Evolutionary conservation across 1,284 basidiomycete genomes (phyloP), one percentile per base, ranked within the genome.

Genomic region (Cerrena zonata): DNA sequence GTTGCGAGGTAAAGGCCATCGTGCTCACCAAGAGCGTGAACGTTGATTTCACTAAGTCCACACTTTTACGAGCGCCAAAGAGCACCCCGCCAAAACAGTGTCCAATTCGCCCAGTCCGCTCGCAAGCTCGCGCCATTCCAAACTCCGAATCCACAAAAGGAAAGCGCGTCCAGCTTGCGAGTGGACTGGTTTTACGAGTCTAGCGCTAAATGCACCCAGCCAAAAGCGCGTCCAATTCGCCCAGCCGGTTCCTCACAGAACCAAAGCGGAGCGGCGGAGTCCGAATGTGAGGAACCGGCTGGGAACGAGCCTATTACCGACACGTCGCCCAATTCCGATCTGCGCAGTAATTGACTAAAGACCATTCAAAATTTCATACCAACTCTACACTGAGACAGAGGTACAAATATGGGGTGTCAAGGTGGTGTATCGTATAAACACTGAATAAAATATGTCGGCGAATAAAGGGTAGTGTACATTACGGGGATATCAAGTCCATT

Each of bases 41-140:
- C n/a, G n/a, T n/a, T n/a, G n/a, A 51, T 74, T 34, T 34, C 30
- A 34, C 30, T 34, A 34, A 34, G 30, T 34, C 7, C 15, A 34
- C 7, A 34, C 15, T 34, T 34, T 15, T 15, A 34, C 15, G 30
- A 15, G 30, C 7, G 30, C 15, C 30, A 34, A 34, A 34, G 30
- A 34, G 30, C 30, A 34, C 30, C 30, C 30, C 30, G 15, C 30
- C 30, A 34, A 34, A 34, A 7, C 30, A 15, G 7, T 7, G 30
- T 34, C 30, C 30, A 34, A 34, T 34, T 34, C 15, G 30, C 30
- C 30, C 30, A 34, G 30, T 34, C 30, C 15, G 30, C 30, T 34
- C 30, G 30, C 30, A 34, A 34, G 30, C 30, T 34, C 30, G 30
- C 30, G 30, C 30, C 30, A 7, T 34, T 34, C 15, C 30, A 7